Evolutionary conservation across 148 eudicot species (phyloP).

Genomic region (Heliosperma pusillum): DNA sequence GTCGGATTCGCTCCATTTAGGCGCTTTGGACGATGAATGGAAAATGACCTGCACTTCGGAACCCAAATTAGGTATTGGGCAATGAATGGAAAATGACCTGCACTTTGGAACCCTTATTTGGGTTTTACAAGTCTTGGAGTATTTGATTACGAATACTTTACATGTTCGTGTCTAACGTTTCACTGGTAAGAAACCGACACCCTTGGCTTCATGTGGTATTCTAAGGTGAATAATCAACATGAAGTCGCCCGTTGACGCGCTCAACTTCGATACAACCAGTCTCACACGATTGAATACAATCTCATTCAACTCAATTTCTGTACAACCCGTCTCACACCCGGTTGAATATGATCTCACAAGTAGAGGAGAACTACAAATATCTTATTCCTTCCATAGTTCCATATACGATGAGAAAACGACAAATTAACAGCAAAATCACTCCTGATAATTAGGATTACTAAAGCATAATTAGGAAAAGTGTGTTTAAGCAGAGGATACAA

Average conservation of each 20-base stretch:
- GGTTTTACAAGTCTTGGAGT: background rate
- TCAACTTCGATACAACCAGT: background rate
- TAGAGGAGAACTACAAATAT: too few relatives aligned
- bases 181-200: slow-evolving; percentile 5
- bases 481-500: background rate
- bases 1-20: background rate
- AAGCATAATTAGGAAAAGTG: background rate
- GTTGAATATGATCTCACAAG: too few relatives aligned
- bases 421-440: background rate
- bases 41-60: background rate
- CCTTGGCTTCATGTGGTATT: background rate
- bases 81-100: too few relatives aligned
- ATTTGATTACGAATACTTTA: background rate
- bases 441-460: background rate
- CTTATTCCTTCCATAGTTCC: too few relatives aligned
- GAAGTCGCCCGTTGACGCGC: background rate
- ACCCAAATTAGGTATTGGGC: too few relatives aligned
- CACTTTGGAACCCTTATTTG: background rate
- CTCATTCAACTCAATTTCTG: background rate
- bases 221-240: background rate
- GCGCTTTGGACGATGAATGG: background rate
- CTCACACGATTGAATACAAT: background rate
- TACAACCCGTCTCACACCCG: background rate
- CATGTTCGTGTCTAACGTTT: background rate
- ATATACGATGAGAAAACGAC: background rate